A percentile compares a stretch with the other conserved stretches of the same genome.
Conservation (phyloP, 306 rosid genomes). For the Lupinus albus region DNA sequence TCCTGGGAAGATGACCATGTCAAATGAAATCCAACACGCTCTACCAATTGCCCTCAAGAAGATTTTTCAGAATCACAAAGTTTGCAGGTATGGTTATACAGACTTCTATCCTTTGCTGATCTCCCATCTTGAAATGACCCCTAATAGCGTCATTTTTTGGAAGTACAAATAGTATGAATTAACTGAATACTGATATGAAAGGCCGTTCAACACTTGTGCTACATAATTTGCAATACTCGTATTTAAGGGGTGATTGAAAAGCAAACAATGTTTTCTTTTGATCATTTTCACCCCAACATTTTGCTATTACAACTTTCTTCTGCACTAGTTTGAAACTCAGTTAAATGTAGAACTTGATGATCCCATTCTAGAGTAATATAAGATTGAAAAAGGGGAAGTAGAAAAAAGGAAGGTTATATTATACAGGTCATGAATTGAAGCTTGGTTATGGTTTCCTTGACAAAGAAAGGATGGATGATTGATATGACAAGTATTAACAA, state of each 20-base stretch:
- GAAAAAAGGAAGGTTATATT: neutral
- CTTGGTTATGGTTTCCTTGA: neutral
- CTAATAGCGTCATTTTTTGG: constrained; percentile 15
- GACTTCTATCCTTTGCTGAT: constrained; percentile 13
- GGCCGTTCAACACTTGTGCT: constrained; percentile 3
- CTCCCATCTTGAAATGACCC: constrained; percentile 13
- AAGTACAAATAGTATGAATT: constrained; percentile 5
- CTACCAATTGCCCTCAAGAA: constrained; percentile 69
- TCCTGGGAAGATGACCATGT: constrained; percentile 59
- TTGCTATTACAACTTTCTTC: constrained; percentile 1
- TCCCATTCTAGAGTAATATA: neutral
- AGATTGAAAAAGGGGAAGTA: neutral
- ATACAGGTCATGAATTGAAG: constrained; percentile 6
- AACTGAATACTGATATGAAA: constrained; percentile 22
- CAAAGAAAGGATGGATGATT: too few relatives aligned
- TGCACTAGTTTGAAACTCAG: neutral
- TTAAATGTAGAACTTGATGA: constrained; percentile 5
- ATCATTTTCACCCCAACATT: constrained; percentile 3
- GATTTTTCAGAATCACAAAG: constrained; percentile 67
- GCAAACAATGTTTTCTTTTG: constrained; percentile 8
- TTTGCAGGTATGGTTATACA: constrained; percentile 73
- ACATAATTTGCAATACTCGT: neutral
- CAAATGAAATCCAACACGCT: constrained; percentile 78
- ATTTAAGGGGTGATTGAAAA: neutral
- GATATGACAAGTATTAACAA: neutral